A percentile compares a stretch with the other conserved stretches of the same genome.
Conservation (phyloP, 306 rosid species). For the Vigna radiata region DNA sequence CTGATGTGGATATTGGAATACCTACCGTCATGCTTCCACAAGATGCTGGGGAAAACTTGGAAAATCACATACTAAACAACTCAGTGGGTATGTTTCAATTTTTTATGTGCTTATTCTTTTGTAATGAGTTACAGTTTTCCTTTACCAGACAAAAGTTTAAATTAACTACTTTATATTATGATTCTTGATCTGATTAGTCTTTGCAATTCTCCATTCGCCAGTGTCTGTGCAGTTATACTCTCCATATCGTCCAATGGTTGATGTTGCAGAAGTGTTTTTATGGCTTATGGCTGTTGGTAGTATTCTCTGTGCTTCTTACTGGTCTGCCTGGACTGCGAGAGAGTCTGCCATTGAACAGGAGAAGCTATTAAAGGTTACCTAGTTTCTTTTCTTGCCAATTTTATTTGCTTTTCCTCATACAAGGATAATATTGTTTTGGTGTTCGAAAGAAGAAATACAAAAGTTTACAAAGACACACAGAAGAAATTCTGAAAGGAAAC, state of each 20-base stretch:
- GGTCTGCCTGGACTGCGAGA: constrained; percentile 95
- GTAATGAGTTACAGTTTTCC: constrained; percentile 28
- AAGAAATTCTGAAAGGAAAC: constrained; percentile 1
- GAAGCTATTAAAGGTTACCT: constrained; percentile 78
- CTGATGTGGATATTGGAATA: constrained; percentile 73
- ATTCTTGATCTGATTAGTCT: constrained; percentile 32
- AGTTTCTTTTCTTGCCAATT: constrained; percentile 32
- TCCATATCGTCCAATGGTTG: constrained; percentile 82
- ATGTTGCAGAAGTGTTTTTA: constrained; percentile 92
- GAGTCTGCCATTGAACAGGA: constrained; percentile 80
- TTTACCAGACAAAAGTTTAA: constrained; percentile 6
- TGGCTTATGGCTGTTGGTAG: constrained; percentile 99
- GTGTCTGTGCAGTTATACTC: constrained; percentile 96
- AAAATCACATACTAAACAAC: constrained; percentile 58
- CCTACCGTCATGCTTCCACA: constrained; percentile 96
- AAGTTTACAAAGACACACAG: constrained; percentile 4
- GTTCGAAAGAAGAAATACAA: not conserved
- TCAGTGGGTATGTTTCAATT: constrained; percentile 55
- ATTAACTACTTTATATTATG: constrained; percentile 22
- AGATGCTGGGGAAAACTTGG: constrained; percentile 72
- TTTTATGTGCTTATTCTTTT: constrained; percentile 35
- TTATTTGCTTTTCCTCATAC: not conserved
- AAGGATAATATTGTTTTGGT: constrained; percentile 7
- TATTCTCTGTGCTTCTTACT: constrained; percentile 84
- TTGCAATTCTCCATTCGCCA: constrained; percentile 48